phyloP scores from a whole-genome alignment of 116 monocot genomes.

The Zostera marina region DNA sequence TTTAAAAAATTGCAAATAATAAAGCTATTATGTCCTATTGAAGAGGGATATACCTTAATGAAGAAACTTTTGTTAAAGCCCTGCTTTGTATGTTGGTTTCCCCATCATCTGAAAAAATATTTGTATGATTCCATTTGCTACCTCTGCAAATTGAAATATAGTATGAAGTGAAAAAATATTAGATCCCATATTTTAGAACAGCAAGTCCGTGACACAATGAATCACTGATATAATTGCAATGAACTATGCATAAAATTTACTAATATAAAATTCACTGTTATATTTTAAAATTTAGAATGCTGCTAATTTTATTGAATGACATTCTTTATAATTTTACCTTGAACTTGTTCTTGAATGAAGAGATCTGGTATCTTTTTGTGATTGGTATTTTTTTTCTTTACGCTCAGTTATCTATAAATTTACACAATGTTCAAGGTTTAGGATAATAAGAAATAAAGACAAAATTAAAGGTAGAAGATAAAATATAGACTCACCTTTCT shows the following conservation, averaged over 20 bases:
- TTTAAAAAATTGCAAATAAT: neutral
- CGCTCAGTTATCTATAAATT: slow-evolving; percentile 46
- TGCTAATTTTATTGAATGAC: neutral
- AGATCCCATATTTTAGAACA: too few relatives aligned
- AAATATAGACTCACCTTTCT: slow-evolving; percentile 42
- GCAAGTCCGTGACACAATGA: too few relatives aligned
- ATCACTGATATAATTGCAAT: too few relatives aligned
- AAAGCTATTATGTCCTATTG: neutral
- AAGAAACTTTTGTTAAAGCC: slow-evolving; percentile 24
- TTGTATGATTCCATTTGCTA: slow-evolving; percentile 93
- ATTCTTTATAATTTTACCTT: slow-evolving; percentile 27
- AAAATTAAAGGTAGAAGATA: neutral
- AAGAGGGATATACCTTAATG: slow-evolving; percentile 21
- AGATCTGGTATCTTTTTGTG: slow-evolving; percentile 41
- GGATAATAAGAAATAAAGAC: neutral
- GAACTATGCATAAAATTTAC: too few relatives aligned
- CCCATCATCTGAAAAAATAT: slow-evolving; percentile 77
- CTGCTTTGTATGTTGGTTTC: slow-evolving; percentile 19
- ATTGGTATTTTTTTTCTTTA: slow-evolving; percentile 60
- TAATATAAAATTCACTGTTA: too few relatives aligned
- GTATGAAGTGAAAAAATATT: neutral
- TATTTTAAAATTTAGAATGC: too few relatives aligned
- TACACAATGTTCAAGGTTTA: neutral
- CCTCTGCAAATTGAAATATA: slow-evolving; percentile 24
- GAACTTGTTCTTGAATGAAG: slow-evolving; percentile 54